Base-by-base conservation (phyloP, 2,329 filamentous ascomycete species). In the Ciborinia camelliae region DNA sequence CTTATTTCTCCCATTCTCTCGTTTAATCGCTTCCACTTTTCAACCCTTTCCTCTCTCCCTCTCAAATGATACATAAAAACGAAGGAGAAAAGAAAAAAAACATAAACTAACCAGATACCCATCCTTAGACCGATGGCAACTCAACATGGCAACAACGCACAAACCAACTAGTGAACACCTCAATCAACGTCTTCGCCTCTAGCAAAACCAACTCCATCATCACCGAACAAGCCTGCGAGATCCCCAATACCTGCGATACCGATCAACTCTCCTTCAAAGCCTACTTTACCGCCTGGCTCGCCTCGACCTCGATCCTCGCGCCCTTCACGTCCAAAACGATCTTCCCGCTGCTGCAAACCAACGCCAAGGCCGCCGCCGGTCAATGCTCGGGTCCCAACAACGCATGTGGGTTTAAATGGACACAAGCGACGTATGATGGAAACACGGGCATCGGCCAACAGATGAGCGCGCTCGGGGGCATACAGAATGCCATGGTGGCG, bases 381-480 rank as follows among this genome's bases (percentile, higher is more conserved):
- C 81, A 85, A 61, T 90, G 87, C 68, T 80, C 77, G 0, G 86
- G 85, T 32, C 86, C 85, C 67, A 79, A 81, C 3, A 81, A 80
- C 32, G 81, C 86, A 79, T 89, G 86, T 70, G 85, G 86, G 7
- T 73, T 86, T 57, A 82, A 81, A 65, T 89, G 87, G 86, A 82
- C 81, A 43, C 80, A 82, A 61, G 67, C 62, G 1, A 77, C 73
- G 7, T 76, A 77, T n/a, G 86, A 90, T 73, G 84, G 84, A 28
- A 80, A 79, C 10, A 81, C 80, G 1, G 88, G 88, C 4, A 83
- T 90, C 1, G 88, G 88, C 4, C 86, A 90, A 74, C 87, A 90
- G 75, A 90, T 91, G 88, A 81, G 85, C 1, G 87, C 84, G 6
- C 77, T 90, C 74, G 86, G 90, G 69, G 80, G 89, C 10, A 82